Conservation (phyloP, 225 moss, liverwort and hornwort species). For the Asterella californica region DNA sequence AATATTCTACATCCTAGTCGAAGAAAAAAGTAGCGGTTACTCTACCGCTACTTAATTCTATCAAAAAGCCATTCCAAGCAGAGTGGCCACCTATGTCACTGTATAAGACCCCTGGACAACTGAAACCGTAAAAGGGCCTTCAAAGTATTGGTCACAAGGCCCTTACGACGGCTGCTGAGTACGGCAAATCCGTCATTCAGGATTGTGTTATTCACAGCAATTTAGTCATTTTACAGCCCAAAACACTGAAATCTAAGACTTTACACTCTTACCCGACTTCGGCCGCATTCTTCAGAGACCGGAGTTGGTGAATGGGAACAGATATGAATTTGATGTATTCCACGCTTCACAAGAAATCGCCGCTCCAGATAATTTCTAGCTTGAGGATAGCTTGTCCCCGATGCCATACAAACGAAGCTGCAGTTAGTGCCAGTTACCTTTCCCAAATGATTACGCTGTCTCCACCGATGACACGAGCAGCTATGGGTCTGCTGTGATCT, state of each 20-base stretch:
- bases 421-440: neutral
- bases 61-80: neutral
- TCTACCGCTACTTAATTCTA: no score
- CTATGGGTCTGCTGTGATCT: neutral
- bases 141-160: neutral
- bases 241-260: constrained; percentile 6
- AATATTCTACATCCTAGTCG: neutral
- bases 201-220: constrained; percentile 25
- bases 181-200: constrained; percentile 7
- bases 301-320: constrained; percentile 3
- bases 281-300: neutral
- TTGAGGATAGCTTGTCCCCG: neutral
- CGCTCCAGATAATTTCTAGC: neutral
- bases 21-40: neutral
- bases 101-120: neutral
- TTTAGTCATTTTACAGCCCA: constrained; percentile 8
- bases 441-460: neutral
- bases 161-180: constrained; percentile 8
- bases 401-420: neutral
- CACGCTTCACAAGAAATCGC: neutral
- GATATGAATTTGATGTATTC: neutral
- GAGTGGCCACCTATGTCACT: neutral
- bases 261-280: constrained; percentile 13
- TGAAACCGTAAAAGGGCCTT: neutral
- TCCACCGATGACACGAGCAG: neutral